Base-by-base conservation (phyloP, 192 early-diverging fungal species). In the Ambispora gerdemannii region DNA sequence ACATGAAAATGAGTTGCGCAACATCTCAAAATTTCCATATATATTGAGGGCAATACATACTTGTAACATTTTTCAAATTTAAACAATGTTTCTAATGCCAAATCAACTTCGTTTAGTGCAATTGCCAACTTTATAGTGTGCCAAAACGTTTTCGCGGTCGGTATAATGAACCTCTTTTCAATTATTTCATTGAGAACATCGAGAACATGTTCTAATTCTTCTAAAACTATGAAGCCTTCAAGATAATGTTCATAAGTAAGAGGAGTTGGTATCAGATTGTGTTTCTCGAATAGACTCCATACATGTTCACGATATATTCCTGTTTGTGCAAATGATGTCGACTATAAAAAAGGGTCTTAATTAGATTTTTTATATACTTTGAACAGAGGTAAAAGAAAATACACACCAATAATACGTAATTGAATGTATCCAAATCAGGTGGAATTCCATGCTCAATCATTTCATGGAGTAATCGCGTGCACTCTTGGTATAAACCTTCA, bases 131-230 rank as follows among this genome's bases (percentile, higher is more conserved):
- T 25, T 27, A 66, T 50, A 7, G 51, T 19, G 4, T 50, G 49
- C 17, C 30, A 20, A 20, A 43, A 66, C 19, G 33, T 30, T 33
- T 3, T 13, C 10, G 51, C 19, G 15, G 47, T 51, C 51, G 64
- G 64, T n/a, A n/a, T n/a, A 28, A 25, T 36, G 51, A 50, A 15
- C 6, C 17, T 13, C 31, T 66, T 50, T 11, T 66, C 51, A 15
- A 13, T 52, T 28, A 66, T 22, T 27, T 15, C 43, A 8, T 66
- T 28, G 17, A 66, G 17, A 28, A 51, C 25, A 28, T 66, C 64
- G 17, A 52, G 30, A 51, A n/a, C 49, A n/a, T 32, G 43, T 66
- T 66, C 64, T 19, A 51, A 4, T 66, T 66, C 64, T 51, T 28
- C 64, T 30, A 50, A 19, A 50, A 28, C 64, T 50, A 66, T 13